These are phyloP conservation scores for Tolypocladium sp. DNA, from an alignment of 2,329 filamentous ascomycete species.

Conservation along the genomic window DNA sequence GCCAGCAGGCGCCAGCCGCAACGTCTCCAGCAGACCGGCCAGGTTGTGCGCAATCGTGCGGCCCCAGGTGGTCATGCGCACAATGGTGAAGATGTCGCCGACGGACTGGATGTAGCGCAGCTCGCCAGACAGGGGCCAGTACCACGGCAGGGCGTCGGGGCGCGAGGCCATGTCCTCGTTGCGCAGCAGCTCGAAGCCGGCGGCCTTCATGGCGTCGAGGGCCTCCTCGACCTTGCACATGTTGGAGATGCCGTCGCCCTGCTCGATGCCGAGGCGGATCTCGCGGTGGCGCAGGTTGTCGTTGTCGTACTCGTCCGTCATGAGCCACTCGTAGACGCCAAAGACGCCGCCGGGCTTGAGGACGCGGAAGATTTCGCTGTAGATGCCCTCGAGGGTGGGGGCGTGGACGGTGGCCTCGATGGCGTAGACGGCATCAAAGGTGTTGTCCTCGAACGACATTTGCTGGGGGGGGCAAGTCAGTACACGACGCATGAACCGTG, in stretches of 20 bases:
- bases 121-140: slow-evolving; percentile 83
- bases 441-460: slow-evolving; percentile 89
- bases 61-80: slow-evolving; percentile 82
- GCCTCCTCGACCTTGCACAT: slow-evolving; percentile 86
- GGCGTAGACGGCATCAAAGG: slow-evolving; percentile 90
- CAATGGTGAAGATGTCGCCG: slow-evolving; percentile 72
- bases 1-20: slow-evolving; percentile 68
- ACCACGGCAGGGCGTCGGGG: slow-evolving; percentile 76
- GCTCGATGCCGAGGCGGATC: slow-evolving; percentile 90
- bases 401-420: slow-evolving; percentile 97
- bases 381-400: slow-evolving; percentile 81
- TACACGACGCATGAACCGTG: not conserved
- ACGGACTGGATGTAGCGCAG: slow-evolving; percentile 74
- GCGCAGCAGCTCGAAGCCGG: slow-evolving; percentile 75
- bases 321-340: slow-evolving; percentile 97
- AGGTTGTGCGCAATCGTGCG: slow-evolving; percentile 67
- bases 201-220: slow-evolving; percentile 71
- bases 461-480: slow-evolving; percentile 22
- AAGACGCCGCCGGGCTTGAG: slow-evolving; percentile 94
- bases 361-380: slow-evolving; percentile 88
- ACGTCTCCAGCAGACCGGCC: slow-evolving; percentile 64
- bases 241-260: slow-evolving; percentile 93
- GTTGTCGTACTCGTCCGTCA: slow-evolving; percentile 94
- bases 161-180: slow-evolving; percentile 81
- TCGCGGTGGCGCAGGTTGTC: slow-evolving; percentile 76